Evolutionary conservation across 179 eudicot species (phyloP).

Genomic region (Spinacia oleracea): DNA sequence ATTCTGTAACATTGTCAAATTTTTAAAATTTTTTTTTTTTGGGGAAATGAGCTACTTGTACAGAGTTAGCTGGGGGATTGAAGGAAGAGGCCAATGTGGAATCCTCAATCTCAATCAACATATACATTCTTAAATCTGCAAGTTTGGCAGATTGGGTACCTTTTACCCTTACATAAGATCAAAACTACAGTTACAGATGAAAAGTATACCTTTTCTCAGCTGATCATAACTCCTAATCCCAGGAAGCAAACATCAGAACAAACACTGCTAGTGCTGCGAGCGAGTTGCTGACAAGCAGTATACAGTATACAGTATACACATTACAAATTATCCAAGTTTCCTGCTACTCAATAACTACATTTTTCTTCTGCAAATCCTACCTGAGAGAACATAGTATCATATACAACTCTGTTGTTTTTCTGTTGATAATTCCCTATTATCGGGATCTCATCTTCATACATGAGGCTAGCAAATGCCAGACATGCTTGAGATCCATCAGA

Average conservation of each 20-base stretch:
- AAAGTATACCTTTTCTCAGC: neutral
- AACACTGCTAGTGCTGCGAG: neutral
- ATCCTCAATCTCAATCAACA: neutral
- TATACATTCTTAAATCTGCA: neutral
- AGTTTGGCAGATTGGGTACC: neutral
- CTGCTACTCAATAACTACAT: conserved; percentile 41
- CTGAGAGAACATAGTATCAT: conserved; percentile 50
- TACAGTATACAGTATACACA: conserved; percentile 13
- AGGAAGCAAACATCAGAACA: neutral
- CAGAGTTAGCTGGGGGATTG: no score
- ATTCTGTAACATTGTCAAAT: neutral
- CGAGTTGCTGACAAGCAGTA: conserved; percentile 19
- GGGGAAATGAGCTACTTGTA: no score
- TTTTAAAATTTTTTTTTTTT: neutral
- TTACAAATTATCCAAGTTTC: neutral
- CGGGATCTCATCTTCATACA: conserved; percentile 59
- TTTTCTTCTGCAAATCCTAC: conserved; percentile 77
- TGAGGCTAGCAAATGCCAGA: conserved; percentile 68
- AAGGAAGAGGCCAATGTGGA: no score
- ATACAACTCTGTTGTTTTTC: conserved; percentile 66
- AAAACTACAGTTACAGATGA: neutral
- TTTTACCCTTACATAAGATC: conserved; percentile 3
- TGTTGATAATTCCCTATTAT: conserved; percentile 87
- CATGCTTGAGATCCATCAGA: conserved; percentile 74
- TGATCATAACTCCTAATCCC: conserved; percentile 9